Evolutionary conservation across 345 rosid species (phyloP).

Genomic region (Firmiana major): DNA sequence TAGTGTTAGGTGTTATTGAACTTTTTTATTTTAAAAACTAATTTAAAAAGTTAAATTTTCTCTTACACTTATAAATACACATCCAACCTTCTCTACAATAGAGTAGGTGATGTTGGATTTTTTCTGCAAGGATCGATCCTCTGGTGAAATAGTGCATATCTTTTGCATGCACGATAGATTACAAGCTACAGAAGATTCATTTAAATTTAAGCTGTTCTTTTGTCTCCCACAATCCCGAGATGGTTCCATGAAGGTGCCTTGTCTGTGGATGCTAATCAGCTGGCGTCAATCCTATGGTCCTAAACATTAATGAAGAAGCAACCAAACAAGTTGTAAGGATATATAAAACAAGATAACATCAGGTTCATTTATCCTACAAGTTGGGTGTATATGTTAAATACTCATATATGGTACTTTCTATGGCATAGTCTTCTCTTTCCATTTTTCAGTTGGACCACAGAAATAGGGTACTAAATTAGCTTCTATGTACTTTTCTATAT

Average conservation of each 20-base stretch:
- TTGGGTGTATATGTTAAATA: neutral
- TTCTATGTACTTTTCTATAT: neutral
- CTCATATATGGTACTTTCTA: neutral
- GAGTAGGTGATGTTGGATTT: too few species aligned
- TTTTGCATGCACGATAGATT: neutral
- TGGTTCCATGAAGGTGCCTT: neutral
- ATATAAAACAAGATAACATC: neutral
- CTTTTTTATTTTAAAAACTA: too few species aligned
- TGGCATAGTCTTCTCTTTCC: neutral
- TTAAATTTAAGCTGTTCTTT: neutral
- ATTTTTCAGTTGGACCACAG: neutral
- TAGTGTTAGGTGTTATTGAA: too few species aligned
- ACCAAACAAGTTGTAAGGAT: neutral
- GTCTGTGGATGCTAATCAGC: neutral
- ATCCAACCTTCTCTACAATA: too few species aligned
- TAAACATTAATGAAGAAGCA: constrained; percentile 1
- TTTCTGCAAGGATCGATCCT: too few species aligned
- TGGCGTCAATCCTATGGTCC: neutral
- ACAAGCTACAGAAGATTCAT: too few species aligned
- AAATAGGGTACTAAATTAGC: neutral
- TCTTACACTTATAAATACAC: too few species aligned
- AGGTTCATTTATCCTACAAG: neutral
- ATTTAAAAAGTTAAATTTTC: too few species aligned
- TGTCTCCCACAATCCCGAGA: neutral
- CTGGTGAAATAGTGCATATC: neutral